These are phyloP conservation scores for Microbotryum violaceum DNA, from an alignment of 1,284 basidiomycete genomes.

Conservation along the genomic window DNA sequence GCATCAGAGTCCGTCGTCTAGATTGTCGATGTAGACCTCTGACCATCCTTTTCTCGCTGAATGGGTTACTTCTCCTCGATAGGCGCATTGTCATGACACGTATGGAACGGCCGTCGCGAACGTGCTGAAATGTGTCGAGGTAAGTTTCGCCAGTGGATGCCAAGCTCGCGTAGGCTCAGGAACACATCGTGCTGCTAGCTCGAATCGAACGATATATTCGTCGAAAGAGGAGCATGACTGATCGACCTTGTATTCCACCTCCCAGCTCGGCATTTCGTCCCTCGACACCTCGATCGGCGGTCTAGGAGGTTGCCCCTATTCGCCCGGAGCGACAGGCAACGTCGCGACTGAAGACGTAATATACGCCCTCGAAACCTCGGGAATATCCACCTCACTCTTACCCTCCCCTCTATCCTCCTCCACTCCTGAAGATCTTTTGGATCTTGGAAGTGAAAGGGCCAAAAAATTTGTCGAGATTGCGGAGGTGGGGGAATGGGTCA, in stretches of 20 bases:
- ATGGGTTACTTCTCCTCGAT: conserved; percentile 46
- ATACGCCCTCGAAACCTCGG: conserved; percentile 66
- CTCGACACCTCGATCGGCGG: conserved; percentile 64
- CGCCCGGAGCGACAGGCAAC: conserved; percentile 89
- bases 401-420: conserved; percentile 30
- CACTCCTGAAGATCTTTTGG: conserved; percentile 17
- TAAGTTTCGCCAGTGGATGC: not conserved
- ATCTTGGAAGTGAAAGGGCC: conserved; percentile 12
- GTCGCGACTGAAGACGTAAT: conserved; percentile 68
- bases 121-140: conserved; percentile 40
- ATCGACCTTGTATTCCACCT: not conserved
- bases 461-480: conserved; percentile 53
- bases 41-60: not conserved
- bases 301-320: conserved; percentile 89
- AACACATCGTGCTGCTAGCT: conserved; percentile 50
- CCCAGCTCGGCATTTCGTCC: conserved; percentile 46
- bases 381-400: conserved; percentile 60
- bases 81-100: conserved; percentile 75
- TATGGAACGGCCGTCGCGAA: conserved; percentile 64
- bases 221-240: not conserved
- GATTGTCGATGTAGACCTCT: not conserved
- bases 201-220: not conserved
- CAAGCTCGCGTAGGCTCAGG: conserved; percentile 41
- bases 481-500: conserved; percentile 74
- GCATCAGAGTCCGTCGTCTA: not conserved